These are phyloP conservation scores for Bonia amplexicaulis DNA, from an alignment of 176 grass and related monocot species.

Conservation along the genomic window DNA sequence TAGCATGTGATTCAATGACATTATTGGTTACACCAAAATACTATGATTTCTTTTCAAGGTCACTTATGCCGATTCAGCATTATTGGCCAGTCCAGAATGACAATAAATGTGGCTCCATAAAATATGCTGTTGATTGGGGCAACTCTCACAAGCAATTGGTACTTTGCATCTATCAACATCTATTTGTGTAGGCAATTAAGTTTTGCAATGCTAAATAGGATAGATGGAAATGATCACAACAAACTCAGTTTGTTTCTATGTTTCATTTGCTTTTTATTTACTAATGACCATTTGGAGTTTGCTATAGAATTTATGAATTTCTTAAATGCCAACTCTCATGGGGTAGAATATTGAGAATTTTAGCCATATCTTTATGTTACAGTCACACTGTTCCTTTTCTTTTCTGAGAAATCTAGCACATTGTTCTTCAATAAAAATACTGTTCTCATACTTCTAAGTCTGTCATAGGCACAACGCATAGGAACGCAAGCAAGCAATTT, in stretches of 20 bases:
- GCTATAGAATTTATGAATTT: background rate
- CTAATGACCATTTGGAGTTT: background rate
- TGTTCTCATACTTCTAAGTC: conserved; percentile 9
- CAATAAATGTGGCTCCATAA: conserved; percentile 74
- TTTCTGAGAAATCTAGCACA: background rate
- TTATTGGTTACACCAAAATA: conserved; percentile 67
- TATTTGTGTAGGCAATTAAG: background rate
- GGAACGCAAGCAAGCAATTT: conserved; percentile 73
- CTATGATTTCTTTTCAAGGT: conserved; percentile 86
- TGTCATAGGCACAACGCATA: conserved; percentile 62
- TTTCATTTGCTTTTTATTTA: background rate
- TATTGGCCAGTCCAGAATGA: conserved; percentile 73
- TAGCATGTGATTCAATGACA: conserved; percentile 85
- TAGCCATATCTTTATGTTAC: background rate
- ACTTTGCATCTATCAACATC: background rate
- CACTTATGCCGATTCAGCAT: conserved; percentile 70
- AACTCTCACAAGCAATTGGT: conserved; percentile 85
- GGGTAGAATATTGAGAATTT: background rate
- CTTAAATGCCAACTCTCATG: background rate
- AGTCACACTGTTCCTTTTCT: background rate
- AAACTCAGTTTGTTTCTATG: background rate
- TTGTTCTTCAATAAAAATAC: background rate
- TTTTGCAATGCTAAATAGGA: background rate
- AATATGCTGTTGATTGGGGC: conserved; percentile 88
- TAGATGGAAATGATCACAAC: conserved; percentile 1